Evolutionary conservation across 208 protist genomes (phyloP).

Genomic region (Acanthamoeba royreba): DNA sequence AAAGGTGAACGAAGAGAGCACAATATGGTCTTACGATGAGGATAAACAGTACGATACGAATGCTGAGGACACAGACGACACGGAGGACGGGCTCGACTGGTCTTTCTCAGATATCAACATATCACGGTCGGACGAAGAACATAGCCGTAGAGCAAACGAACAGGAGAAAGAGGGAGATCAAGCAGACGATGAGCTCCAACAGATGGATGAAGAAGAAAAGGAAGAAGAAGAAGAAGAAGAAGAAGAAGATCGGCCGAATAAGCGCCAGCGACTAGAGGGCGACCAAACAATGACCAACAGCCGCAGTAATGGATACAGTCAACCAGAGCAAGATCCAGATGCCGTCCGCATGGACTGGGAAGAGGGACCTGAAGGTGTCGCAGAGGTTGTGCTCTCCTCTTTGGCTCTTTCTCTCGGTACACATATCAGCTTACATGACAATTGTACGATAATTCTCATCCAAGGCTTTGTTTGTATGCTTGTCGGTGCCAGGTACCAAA

Average conservation of each 20-base stretch:
- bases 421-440: too few species aligned
- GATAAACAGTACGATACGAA: background rate
- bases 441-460: too few species aligned
- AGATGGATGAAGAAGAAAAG: background rate
- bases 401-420: background rate
- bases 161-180: background rate
- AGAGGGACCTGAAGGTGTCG: background rate
- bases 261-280: too few species aligned
- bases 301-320: background rate
- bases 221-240: background rate
- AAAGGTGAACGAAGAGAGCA: background rate
- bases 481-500: background rate
- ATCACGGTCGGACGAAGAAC: background rate
- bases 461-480: background rate
- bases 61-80: background rate
- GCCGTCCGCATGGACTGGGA: background rate
- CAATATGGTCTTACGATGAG: background rate
- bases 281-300: background rate
- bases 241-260: background rate
- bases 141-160: background rate
- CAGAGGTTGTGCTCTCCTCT: background rate
- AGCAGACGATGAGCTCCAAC: background rate
- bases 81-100: too few species aligned
- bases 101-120: too few species aligned
- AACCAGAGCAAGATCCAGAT: too few species aligned